Conservation (phyloP, 495 filamentous ascomycete genomes). For the Lichenothelia convexa region DNA sequence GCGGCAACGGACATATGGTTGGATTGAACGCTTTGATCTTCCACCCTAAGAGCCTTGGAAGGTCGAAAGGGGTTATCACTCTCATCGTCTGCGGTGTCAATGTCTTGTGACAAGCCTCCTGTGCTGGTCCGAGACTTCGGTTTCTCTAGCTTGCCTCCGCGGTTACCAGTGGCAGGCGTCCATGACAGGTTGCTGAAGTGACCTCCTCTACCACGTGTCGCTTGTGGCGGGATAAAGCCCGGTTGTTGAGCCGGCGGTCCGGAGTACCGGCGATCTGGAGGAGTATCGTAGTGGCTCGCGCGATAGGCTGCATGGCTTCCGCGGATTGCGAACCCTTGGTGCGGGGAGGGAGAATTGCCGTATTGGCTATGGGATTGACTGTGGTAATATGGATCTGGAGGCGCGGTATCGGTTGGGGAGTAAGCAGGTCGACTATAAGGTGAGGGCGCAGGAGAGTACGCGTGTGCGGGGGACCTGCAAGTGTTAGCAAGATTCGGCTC, state of each 20-base stretch:
- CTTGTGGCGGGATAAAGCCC: slow-evolving; percentile 2
- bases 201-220: slow-evolving; percentile 15
- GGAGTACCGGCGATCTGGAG: slow-evolving; percentile 35
- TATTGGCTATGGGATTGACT: slow-evolving; percentile 34
- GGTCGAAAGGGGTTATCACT: slow-evolving; percentile 42
- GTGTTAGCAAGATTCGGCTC: neutral
- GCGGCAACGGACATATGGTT: slow-evolving; percentile 10
- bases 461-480: slow-evolving; percentile 17
- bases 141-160: slow-evolving; percentile 25
- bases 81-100: slow-evolving; percentile 26
- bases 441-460: slow-evolving; percentile 28
- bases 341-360: slow-evolving; percentile 32
- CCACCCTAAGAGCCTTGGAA: slow-evolving; percentile 43
- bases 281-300: slow-evolving; percentile 34
- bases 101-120: slow-evolving; percentile 14
- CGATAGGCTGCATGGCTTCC: slow-evolving; percentile 36
- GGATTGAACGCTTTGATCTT: slow-evolving; percentile 34
- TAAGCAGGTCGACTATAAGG: slow-evolving; percentile 34
- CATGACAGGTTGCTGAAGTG: slow-evolving; percentile 46
- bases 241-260: too few relatives aligned
- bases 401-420: slow-evolving; percentile 23
- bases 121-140: neutral
- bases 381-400: slow-evolving; percentile 35
- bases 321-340: slow-evolving; percentile 33
- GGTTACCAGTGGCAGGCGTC: slow-evolving; percentile 27